Base-by-base conservation (phyloP, 352 stramenopile species). In the Phytophthora sansomeana region DNA sequence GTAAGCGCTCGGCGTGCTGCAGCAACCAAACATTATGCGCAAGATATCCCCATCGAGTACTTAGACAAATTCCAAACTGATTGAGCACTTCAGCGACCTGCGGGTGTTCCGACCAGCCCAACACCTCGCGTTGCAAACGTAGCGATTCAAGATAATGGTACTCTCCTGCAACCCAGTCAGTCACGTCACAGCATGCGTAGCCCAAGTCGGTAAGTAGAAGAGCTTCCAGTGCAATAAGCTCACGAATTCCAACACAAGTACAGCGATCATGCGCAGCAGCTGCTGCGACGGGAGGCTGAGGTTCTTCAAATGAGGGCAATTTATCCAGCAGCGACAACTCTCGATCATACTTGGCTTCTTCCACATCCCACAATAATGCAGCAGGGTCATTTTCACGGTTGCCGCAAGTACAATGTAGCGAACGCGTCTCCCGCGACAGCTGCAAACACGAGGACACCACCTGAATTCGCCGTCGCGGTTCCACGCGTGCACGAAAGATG, bases 41-140 rank as follows among this genome's bases (percentile, higher is more conserved):
- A 36, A 89, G 55, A 36, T 84, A 89, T 7, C 87, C 85, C 75
- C 78, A 88, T 4, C 85, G 69, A 4, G 82, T 93, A 43, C 84
- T 93, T 17, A 95, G 63, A 48, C 81, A 92, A 50, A 93, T 93
- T 1, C 87, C 85, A 17, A 95, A 69, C 42, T 93, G 86, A 52
- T 95, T 95, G 1, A 95, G 61, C 24, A 91, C 83, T 52, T 95
- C 87, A 10, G 87, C 87, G 13, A 95, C 80, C 61, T 95, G 85
- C 13, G 85, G 78, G 44, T 95, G 83, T 46, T 93, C 84, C 0
- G 70, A 83, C 75, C 87, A 92, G 11, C 82, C 80, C 6, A 95
- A 53, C 8, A 95, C 87, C 46, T 95, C 87, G 10, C 82, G 74
- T 53, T 93, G 87, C n/a, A 95, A 63, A 5, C 87, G 85, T 48